Evolutionary conservation across 352 stramenopile species (phyloP).

Genomic region (Peronospora farinosa): DNA sequence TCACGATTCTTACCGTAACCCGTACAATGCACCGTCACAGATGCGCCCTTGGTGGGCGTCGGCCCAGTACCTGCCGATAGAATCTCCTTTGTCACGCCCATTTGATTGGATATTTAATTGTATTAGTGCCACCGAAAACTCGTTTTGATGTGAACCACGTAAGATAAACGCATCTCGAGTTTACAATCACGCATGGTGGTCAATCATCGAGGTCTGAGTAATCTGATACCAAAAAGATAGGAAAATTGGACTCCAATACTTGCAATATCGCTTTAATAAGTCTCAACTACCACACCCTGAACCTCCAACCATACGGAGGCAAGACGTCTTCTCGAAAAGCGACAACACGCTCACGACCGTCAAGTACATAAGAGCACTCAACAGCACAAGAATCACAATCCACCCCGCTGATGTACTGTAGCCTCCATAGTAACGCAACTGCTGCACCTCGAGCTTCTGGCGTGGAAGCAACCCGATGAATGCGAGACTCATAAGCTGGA

Average conservation of each 20-base stretch:
- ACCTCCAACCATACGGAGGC: constrained; percentile 54
- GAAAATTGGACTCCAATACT: background rate
- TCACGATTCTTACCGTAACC: constrained; percentile 73
- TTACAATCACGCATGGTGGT: too few relatives aligned
- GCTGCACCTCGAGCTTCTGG: constrained; percentile 61
- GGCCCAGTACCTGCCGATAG: constrained; percentile 46
- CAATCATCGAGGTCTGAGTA: background rate
- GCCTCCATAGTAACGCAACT: constrained; percentile 53
- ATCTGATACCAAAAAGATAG: background rate
- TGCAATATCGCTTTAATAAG: background rate
- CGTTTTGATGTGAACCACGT: too few relatives aligned
- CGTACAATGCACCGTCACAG: constrained; percentile 79
- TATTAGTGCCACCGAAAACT: too few relatives aligned
- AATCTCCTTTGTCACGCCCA: constrained; percentile 68
- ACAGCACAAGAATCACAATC: constrained; percentile 33
- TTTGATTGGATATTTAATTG: constrained; percentile 1
- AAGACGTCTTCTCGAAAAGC: constrained; percentile 50
- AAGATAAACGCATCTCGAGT: too few relatives aligned
- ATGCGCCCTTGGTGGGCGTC: constrained; percentile 49
- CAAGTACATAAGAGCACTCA: constrained; percentile 37
- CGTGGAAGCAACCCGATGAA: constrained; percentile 42
- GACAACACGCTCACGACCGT: constrained; percentile 39
- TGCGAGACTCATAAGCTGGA: constrained; percentile 41
- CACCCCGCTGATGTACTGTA: constrained; percentile 40
- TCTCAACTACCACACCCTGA: constrained; percentile 34